Evolutionary conservation across 345 rosid species (phyloP), one percentile per base, ranked within the genome.

Genomic region (Eucalyptus shirleyi): DNA sequence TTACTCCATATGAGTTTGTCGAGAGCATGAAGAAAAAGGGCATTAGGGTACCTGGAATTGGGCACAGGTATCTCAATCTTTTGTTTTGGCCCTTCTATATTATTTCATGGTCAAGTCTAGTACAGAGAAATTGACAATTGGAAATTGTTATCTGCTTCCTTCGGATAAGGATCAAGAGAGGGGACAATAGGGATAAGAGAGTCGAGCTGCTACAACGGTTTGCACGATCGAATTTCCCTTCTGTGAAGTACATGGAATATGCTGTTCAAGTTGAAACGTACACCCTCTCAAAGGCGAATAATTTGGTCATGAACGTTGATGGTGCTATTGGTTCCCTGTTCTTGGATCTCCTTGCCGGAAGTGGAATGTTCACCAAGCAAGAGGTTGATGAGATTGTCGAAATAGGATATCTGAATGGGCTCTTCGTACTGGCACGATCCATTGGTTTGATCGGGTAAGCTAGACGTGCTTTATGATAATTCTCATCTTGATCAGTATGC

Each of bases 11-110:
- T 50, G 99, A 98, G 91, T 98, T 97, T 56, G 99, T 97, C 30
- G 99, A 98, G 91, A 51, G 94, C 90, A 97, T 98, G 99, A 98
- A 98, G 93, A 98, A 98, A 97, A 97, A 97, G 92, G 99, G 99
- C 86, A 97, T 98, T 50, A 98, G 99, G 34, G 99, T 98, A 89
- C 99, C 99, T 50, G 99, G 99, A 86, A 96, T 98, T 89, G 99
- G 99, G 47, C 99, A 98, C 93, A 96, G 99, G 99, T 96, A 40
- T 77, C 85, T 40, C 24, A 26, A 21, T 77, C 47, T 77, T 72
- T 18, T 72, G 82, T 23, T 72, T 77, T 77, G 47, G 47, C 44
- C 44, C 47, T 77, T 40, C 47, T 11, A 21, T 77, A 23, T 77
- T 40, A 77, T 40, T 77, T 42, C 85, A 77, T 40, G 85, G 30